Conservation (phyloP, 768 basidiomycete species). For the Mycena crocata region DNA sequence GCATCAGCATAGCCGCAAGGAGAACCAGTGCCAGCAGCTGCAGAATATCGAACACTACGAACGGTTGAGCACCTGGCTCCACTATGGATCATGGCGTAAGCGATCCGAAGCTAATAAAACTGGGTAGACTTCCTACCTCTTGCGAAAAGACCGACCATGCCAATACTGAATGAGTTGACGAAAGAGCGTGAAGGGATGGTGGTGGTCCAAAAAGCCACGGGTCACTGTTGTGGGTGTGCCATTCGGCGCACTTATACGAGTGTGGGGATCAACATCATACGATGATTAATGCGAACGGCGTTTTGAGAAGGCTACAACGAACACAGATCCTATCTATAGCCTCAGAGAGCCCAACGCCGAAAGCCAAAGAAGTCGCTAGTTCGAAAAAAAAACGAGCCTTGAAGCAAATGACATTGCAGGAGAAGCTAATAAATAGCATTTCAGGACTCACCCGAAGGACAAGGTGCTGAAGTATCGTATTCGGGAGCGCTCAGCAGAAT, state of each 20-base stretch:
- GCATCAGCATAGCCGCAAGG: slow-evolving; percentile 11
- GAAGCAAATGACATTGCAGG: no score
- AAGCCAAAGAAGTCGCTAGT: no score
- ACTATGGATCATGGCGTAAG: neutral
- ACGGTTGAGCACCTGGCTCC: slow-evolving; percentile 15
- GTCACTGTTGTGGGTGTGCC: neutral
- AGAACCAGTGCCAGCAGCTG: slow-evolving; percentile 14
- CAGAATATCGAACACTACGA: slow-evolving; percentile 20
- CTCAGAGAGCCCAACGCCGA: no score
- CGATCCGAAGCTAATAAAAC: neutral
- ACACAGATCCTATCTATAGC: neutral
- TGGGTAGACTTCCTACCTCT: neutral
- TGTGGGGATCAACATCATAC: neutral
- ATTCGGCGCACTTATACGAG: neutral
- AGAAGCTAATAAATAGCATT: no score
- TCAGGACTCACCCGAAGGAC: no score
- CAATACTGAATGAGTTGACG: neutral
- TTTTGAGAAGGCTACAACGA: neutral
- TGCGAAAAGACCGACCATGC: neutral
- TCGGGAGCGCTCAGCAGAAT: no score
- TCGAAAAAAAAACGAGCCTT: no score
- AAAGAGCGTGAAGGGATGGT: neutral
- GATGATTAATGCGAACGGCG: neutral
- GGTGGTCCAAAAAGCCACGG: neutral
- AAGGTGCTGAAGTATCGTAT: no score